Base-by-base conservation (phyloP, 345 rosid genomes). In the Erucastrum elatum region DNA sequence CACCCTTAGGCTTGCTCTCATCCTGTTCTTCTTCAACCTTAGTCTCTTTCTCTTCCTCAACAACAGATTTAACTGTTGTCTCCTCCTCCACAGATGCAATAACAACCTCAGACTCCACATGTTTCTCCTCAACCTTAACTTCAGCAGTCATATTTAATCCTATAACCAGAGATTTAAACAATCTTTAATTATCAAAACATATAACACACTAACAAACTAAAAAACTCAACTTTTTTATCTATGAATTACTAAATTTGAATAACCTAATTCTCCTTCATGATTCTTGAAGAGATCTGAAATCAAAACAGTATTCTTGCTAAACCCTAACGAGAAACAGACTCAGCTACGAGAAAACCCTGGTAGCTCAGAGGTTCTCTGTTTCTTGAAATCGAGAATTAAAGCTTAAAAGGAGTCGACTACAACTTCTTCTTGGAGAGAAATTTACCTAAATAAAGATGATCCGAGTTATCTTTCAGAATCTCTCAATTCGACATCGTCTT, bases 111-210 rank as follows among this genome's bases (percentile, higher is more conserved):
- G 77, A 79, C 80, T 76, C 82, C 61, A 82, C 83, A n/a, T 90
- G 83, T 59, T 85, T 89, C 77, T 85, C 90, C 74, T 82, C 94
- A 46, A 78, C 83, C 66, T 86, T 85, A 66, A 81, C 93, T 86
- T 92, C 97, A 29, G 84, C 93, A 77, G 96, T 85, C 98, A 93
- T 90, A 44, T 75, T 64, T 74, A 8, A 41, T 35, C 64, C 31
- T 56, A 34, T 11, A n/a, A n/a, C n/a, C n/a, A n/a, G n/a, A n/a
- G 13, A 71, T 49, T 70, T n/a, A 71, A 65, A 71, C 67, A 64
- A 46, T 46, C 53, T 46, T 46, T 46, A 12, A 46, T 46, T 6
- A 12, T 44, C 13, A 41, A 46, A 46, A 46, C 53, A 46, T 12
- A 46, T n/a, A n/a, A n/a, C n/a, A 46, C 53, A 46, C 11, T 3